Evolutionary conservation across 345 rosid genomes (phyloP), one percentile per base, ranked within the genome.

Genomic region (Firmiana major): DNA sequence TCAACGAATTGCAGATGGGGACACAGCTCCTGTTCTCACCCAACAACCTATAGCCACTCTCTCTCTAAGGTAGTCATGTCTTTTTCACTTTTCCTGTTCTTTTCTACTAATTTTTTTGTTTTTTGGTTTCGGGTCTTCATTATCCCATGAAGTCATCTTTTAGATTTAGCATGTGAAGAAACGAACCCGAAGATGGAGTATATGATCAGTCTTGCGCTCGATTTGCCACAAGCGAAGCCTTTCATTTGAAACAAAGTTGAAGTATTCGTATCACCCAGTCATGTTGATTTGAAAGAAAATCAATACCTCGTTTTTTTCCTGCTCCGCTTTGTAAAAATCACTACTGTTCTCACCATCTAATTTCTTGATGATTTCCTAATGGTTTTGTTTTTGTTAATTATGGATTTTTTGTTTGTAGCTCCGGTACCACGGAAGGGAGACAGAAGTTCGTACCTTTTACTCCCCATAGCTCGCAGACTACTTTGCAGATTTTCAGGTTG

Each of bases 391-490:
- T 36, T 74, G 34, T 71, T 70, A 40, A 40, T 34, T 26, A 26
- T 73, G n/a, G 31, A n/a, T n/a, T 1, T 10, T 67, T 70, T 75
- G 0, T 26, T 48, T 51, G 22, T 74, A 95, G 99, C 85, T 95
- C 99, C 49, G 99, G 99, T 48, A 95, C 99, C 63, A 93, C 99
- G 15, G 98, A 93, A 58, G 98, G 98, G 36, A 87, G 94, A 76
- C 98, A 90, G 75, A 95, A 95, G 81, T 85, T 84, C 67, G 89
- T 93, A 21, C 99, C 99, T 7, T 95, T 95, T 78, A 92, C 97
- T 26, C 63, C 78, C 59, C 94, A 95, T 63, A 93, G 92, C 77
- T 83, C 98, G 6, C 85, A 83, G 55, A 93, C 96, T 9, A 93
- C 98, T 75, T 89, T 93, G 69, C 88, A 93, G 84, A 89, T 89